Percentiles rank a stretch among this genome's conserved stretches.
phyloP scores from a whole-genome alignment of 495 filamentous ascomycete species.

The Penicillium flavigenum region DNA sequence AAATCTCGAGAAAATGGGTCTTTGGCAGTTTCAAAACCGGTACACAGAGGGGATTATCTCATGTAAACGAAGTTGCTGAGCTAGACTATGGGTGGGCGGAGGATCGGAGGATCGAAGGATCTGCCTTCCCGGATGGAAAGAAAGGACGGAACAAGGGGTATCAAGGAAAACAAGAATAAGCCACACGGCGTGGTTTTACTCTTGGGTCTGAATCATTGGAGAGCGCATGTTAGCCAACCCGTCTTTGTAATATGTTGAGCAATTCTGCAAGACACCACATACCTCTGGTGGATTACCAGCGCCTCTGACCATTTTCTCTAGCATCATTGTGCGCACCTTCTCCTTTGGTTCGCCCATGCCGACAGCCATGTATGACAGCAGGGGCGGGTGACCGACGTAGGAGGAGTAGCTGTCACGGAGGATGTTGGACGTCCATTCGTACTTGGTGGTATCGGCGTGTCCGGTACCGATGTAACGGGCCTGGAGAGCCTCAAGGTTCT shows the following conservation, averaged over 20 bases:
- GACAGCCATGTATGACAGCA: slow-evolving; percentile 85
- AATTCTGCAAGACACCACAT: slow-evolving; percentile 12
- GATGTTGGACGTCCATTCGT: slow-evolving; percentile 93
- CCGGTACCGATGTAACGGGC: slow-evolving; percentile 93
- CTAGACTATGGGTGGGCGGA: not conserved
- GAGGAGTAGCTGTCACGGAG: slow-evolving; percentile 79
- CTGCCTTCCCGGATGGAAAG: not conserved
- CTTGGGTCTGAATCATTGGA: slow-evolving; percentile 24
- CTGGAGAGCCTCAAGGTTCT: slow-evolving; percentile 95
- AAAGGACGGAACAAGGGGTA: not conserved
- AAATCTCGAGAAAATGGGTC: not conserved
- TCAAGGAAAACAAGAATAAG: slow-evolving; percentile 2
- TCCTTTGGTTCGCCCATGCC: slow-evolving; percentile 82
- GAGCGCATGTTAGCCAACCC: slow-evolving; percentile 15
- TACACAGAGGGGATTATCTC: not conserved
- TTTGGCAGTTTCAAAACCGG: not conserved
- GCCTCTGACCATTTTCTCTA: slow-evolving; percentile 92
- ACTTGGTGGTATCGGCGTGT: slow-evolving; percentile 96
- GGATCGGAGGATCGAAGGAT: not conserved
- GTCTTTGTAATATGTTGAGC: not conserved
- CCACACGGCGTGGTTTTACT: slow-evolving; percentile 11
- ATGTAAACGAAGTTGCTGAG: not conserved
- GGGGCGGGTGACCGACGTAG: slow-evolving; percentile 84
- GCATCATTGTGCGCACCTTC: slow-evolving; percentile 72
- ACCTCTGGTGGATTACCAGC: slow-evolving; percentile 78